Conservation (phyloP, 164 flowering plant species). For the Platanus orientalis region DNA sequence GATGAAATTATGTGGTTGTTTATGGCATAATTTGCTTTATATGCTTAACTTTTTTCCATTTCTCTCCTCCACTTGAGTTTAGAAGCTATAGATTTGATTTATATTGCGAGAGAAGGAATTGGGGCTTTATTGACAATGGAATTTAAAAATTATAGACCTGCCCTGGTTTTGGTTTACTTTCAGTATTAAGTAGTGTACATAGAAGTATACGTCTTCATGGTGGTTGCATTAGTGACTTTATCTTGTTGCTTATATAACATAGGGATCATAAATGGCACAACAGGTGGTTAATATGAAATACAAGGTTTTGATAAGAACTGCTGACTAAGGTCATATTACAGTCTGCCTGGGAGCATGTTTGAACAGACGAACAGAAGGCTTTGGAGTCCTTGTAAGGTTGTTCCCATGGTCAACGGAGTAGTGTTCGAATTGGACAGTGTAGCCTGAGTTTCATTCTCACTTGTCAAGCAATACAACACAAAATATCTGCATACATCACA, state of each 20-base stretch:
- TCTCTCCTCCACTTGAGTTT: too few relatives aligned
- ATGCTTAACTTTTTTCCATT: too few relatives aligned
- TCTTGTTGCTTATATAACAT: not conserved
- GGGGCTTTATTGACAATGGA: too few relatives aligned
- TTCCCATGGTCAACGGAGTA: constrained; percentile 77
- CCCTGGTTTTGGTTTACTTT: too few relatives aligned
- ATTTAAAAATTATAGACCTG: too few relatives aligned
- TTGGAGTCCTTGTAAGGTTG: constrained; percentile 87
- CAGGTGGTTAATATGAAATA: not conserved
- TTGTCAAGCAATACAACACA: constrained; percentile 85
- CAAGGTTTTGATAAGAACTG: not conserved
- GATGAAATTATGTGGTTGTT: too few relatives aligned
- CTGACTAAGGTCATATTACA: constrained; percentile 3
- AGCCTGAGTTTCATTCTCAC: constrained; percentile 93
- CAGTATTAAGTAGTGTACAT: too few relatives aligned
- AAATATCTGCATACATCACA: constrained; percentile 74
- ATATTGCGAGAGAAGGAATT: too few relatives aligned
- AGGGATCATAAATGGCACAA: not conserved
- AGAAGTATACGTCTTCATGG: too few relatives aligned
- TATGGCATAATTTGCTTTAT: too few relatives aligned
- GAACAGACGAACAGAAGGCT: constrained; percentile 70
- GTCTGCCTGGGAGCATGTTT: constrained; percentile 28
- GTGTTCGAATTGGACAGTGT: constrained; percentile 74
- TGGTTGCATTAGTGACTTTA: too few relatives aligned
- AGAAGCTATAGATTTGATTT: too few relatives aligned